Evolutionary conservation across 805 yeast species (phyloP).

Genomic region (Sungouiozyma ichnusensis): DNA sequence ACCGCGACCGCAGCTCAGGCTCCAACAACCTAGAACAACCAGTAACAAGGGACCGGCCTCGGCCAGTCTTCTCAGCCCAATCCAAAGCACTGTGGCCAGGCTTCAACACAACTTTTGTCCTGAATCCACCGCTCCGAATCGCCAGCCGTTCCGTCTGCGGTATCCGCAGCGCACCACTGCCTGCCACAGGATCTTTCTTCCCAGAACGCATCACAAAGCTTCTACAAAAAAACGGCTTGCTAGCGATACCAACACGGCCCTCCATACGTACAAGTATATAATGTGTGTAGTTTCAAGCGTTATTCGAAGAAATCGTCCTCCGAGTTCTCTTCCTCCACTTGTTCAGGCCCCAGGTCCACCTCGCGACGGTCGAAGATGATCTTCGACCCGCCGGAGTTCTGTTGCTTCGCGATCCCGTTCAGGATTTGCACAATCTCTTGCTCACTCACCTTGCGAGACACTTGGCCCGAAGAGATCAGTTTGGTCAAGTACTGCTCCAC

Average conservation of each 20-base stretch:
- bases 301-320: slow-evolving; percentile 40
- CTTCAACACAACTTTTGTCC: slow-evolving; percentile 26
- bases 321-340: slow-evolving; percentile 31
- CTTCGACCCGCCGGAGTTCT: slow-evolving; percentile 50
- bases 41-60: slow-evolving; percentile 9
- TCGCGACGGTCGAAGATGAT: slow-evolving; percentile 52
- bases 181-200: too few species aligned
- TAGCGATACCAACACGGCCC: too few species aligned
- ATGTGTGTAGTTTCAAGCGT: too few species aligned
- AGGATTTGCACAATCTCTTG: slow-evolving; percentile 72
- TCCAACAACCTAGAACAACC: slow-evolving; percentile 11
- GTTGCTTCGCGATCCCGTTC: slow-evolving; percentile 71
- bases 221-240: too few species aligned
- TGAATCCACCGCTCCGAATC: slow-evolving; percentile 9
- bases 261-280: too few species aligned
- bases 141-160: not conserved
- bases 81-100: slow-evolving; percentile 29
- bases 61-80: slow-evolving; percentile 18
- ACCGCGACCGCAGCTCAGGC: slow-evolving; percentile 2
- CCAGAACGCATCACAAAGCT: too few species aligned
- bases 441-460: slow-evolving; percentile 62
- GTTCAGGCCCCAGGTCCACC: slow-evolving; percentile 28
- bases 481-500: slow-evolving; percentile 73
- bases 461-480: slow-evolving; percentile 66
- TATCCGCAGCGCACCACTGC: not conserved